A percentile compares a stretch with the other conserved stretches of the same genome.
Evolutionary conservation across 352 stramenopile species (phyloP).

Genomic region (Pythium guiyangense): DNA sequence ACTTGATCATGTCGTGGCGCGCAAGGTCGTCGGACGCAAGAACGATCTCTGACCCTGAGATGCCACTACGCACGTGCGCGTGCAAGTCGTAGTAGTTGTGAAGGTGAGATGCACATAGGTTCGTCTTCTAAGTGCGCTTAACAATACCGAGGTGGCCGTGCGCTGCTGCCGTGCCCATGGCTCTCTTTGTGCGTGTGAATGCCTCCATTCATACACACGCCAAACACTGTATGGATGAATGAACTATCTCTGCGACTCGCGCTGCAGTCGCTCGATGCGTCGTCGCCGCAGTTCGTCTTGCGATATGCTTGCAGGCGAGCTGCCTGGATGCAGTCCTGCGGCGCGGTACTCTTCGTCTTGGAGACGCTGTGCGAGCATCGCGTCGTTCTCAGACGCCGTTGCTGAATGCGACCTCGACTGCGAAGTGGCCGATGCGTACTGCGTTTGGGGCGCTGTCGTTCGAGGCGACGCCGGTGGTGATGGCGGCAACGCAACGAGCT

Average conservation of each 20-base stretch:
- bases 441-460: neutral
- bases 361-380: slow-evolving; percentile 16
- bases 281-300: slow-evolving; percentile 26
- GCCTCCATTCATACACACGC: neutral
- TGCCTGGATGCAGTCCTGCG: neutral
- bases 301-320: slow-evolving; percentile 5
- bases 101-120: no score
- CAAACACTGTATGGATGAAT: no score
- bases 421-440: neutral
- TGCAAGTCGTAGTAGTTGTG: no score
- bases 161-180: no score
- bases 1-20: no score
- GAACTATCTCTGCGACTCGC: neutral
- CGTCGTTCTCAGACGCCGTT: slow-evolving; percentile 10
- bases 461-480: neutral
- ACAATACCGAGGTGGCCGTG: no score
- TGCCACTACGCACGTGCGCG: no score
- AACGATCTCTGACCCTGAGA: no score
- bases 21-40: no score
- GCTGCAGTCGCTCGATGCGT: slow-evolving; percentile 19
- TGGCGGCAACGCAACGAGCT: neutral
- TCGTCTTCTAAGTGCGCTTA: no score
- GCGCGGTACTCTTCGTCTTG: slow-evolving; percentile 22
- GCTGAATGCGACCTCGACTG: neutral
- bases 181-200: no score